A percentile compares a stretch with the other conserved stretches of the same genome.
Conservation (phyloP, 768 basidiomycete genomes). For the Neoboletus subvelutipes region DNA sequence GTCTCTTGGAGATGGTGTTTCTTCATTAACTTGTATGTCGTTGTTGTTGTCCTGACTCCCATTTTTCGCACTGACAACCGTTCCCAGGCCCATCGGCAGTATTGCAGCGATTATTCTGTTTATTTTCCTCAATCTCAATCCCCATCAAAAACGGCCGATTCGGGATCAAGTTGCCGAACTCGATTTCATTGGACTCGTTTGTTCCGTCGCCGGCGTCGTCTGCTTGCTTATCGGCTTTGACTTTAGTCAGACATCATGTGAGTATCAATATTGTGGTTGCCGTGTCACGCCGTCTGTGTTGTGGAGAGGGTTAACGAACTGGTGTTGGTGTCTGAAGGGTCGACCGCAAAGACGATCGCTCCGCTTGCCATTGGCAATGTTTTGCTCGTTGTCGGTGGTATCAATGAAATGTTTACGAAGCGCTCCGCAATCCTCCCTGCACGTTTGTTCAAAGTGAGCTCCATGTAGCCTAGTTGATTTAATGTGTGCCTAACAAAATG, state of each 20-base stretch:
- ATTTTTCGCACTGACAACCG: background rate
- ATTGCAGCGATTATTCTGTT: slow-evolving; percentile 61
- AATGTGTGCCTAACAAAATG: background rate
- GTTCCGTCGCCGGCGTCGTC: slow-evolving; percentile 66
- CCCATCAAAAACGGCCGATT: slow-evolving; percentile 58
- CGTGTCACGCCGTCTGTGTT: too few species aligned
- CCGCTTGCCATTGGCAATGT: too few species aligned
- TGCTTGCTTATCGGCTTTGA: slow-evolving; percentile 72
- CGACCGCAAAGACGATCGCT: too few species aligned
- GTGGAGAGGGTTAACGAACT: too few species aligned
- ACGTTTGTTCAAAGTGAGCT: too few species aligned
- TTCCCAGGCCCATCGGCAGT: slow-evolving; percentile 67
- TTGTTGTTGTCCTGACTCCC: background rate
- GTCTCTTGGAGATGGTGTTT: slow-evolving; percentile 86
- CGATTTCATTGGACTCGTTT: slow-evolving; percentile 65
- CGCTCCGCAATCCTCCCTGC: too few species aligned
- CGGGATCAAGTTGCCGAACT: slow-evolving; percentile 59
- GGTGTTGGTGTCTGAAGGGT: too few species aligned
- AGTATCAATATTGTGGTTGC: too few species aligned
- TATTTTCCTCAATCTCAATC: slow-evolving; percentile 78
- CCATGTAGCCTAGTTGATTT: too few species aligned
- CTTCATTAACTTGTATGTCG: slow-evolving; percentile 68
- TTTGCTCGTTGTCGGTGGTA: too few species aligned
- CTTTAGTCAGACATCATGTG: slow-evolving; percentile 53
- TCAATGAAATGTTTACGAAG: too few species aligned